Conservation (phyloP, 257 asterid species). For the Plantago elongata region DNA sequence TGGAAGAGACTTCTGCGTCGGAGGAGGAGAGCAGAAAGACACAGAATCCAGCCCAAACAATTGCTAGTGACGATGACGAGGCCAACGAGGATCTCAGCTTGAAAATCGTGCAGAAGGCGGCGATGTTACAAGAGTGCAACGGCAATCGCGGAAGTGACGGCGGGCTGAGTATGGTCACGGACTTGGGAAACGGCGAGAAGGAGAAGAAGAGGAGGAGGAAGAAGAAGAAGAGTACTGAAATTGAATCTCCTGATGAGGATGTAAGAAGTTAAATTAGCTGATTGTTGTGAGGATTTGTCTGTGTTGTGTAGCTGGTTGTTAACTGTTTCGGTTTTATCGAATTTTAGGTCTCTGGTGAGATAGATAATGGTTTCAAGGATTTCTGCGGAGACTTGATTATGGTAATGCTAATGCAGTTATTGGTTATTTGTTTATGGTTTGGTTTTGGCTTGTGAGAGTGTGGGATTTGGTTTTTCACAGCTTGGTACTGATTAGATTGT, state of each 20-base stretch:
- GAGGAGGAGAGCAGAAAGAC: constrained; percentile 31
- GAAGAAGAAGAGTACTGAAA: constrained; percentile 37
- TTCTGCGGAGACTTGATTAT: constrained; percentile 58
- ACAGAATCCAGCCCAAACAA: constrained; percentile 17
- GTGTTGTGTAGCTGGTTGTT: background rate
- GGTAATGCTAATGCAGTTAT: constrained; percentile 27
- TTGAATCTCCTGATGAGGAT: constrained; percentile 25
- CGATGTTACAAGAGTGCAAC: constrained; percentile 32
- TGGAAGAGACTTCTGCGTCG: constrained; percentile 24
- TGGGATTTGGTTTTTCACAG: background rate
- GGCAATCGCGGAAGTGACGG: constrained; percentile 19
- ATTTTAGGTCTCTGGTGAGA: constrained; percentile 41
- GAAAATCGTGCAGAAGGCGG: constrained; percentile 63
- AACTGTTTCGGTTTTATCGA: background rate
- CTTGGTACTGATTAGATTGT: background rate
- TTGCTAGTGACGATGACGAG: constrained; percentile 47
- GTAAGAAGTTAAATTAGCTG: constrained; percentile 28
- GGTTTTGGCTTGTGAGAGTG: background rate
- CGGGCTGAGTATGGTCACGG: constrained; percentile 31
- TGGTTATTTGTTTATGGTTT: background rate
- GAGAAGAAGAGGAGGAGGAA: constrained; percentile 41
- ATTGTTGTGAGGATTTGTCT: constrained; percentile 9
- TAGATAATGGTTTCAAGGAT: constrained; percentile 44
- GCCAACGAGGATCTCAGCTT: constrained; percentile 83
- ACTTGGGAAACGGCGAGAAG: constrained; percentile 31